phyloP scores from a whole-genome alignment of 2,329 filamentous ascomycete genomes.

The Clonostachys chloroleuca region DNA sequence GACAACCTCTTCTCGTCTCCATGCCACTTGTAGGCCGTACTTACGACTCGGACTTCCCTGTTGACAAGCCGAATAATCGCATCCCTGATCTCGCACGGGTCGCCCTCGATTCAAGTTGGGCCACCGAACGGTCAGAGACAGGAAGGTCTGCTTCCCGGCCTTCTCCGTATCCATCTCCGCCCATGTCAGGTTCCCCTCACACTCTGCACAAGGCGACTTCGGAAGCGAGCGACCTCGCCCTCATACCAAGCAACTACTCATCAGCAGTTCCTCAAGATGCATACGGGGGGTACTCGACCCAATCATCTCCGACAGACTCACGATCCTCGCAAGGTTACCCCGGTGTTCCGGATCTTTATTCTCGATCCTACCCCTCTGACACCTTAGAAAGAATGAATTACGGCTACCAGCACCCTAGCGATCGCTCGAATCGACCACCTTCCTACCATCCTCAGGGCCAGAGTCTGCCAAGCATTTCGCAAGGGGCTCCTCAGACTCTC shows the following conservation, averaged over 20 bases:
- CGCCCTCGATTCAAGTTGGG: too few relatives aligned
- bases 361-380: neutral
- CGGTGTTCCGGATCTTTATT: neutral
- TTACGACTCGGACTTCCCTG: too few relatives aligned
- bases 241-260: slow-evolving; percentile 35
- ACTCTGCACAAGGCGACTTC: slow-evolving; percentile 53
- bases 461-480: neutral
- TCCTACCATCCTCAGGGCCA: slow-evolving; percentile 2
- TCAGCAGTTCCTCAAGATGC: slow-evolving; percentile 40
- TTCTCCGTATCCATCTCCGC: slow-evolving; percentile 66
- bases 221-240: slow-evolving; percentile 51
- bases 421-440: neutral
- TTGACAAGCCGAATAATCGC: too few relatives aligned
- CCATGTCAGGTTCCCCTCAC: slow-evolving; percentile 68
- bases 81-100: too few relatives aligned
- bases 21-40: too few relatives aligned
- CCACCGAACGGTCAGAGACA: neutral
- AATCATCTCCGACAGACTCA: slow-evolving; percentile 14
- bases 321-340: neutral
- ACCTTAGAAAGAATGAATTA: neutral
- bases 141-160: slow-evolving; percentile 7
- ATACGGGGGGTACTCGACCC: slow-evolving; percentile 34
- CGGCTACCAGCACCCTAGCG: slow-evolving; percentile 1
- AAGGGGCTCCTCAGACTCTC: slow-evolving; percentile 1
- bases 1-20: too few relatives aligned